Evolutionary conservation across 345 rosid genomes (phyloP), one percentile per base, ranked within the genome.

Genomic region (Pugionium dolabratum): DNA sequence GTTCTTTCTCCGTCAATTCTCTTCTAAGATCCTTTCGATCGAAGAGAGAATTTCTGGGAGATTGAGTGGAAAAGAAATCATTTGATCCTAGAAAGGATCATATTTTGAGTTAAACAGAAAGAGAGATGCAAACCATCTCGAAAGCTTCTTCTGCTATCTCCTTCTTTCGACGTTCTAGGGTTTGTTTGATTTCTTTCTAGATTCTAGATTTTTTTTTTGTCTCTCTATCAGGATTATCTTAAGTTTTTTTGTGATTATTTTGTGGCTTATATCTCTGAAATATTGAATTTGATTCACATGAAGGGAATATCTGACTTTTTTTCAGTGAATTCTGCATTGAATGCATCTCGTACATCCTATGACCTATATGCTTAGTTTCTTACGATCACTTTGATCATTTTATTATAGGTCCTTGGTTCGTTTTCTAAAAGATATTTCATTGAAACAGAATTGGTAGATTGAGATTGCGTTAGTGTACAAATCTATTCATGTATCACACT

Each of bases 121-220:
- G 37, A 67, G 62, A 59, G 65, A 82, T 86, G 91, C 89, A 86
- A 64, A 78, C 80, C 73, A 81, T 90, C 75, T 79, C 80, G 8
- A 86, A 83, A 75, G 86, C 89, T 47, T 88, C 95, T 41, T 83
- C 79, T 69, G 84, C 89, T 48, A 79, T 83, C 89, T 83, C 95
- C 67, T 80, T 89, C 81, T 64, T 88, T 67, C 81, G 84, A 71
- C 76, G 89, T 67, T 74, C 90, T 27, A 73, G 69, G 89, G 95
- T 90, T 62, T 35, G 79, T 63, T 52, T 67, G 3, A 25, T 46
- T 35, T n/a, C 48, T 41, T 30, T 42, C 59, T 59, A 11, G 8
- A 6, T 50, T 39, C 50, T 29, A 32, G 2, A 1, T 30, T 28
- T 57, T 7, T 8, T 8, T 33, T 25, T 11, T 5, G 1, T 18